phyloP scores from a whole-genome alignment of 345 rosid species.

The Acer saccharum region DNA sequence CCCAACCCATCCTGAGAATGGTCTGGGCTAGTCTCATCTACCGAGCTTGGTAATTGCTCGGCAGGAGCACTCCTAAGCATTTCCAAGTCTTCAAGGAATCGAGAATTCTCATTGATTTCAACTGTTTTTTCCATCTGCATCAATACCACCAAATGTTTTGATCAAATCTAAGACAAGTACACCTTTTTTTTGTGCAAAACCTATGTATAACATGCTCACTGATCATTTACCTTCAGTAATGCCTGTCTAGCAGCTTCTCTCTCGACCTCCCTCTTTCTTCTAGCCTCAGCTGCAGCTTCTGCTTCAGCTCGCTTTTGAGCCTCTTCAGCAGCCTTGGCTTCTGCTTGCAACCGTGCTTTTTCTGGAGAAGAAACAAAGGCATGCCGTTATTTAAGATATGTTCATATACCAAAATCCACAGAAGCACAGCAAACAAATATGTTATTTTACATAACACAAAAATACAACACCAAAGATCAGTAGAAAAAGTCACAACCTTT shows the following conservation, averaged over 20 bases:
- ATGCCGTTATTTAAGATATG: not conserved
- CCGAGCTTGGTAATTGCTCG: constrained; percentile 64
- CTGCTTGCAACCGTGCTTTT: constrained; percentile 91
- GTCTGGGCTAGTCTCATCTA: constrained; percentile 65
- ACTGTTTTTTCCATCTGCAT: constrained; percentile 95
- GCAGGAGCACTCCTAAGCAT: constrained; percentile 72
- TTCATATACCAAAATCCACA: not conserved
- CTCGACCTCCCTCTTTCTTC: constrained; percentile 81
- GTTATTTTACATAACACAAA: not conserved
- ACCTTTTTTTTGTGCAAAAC: not conserved
- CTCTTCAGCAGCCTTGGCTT: constrained; percentile 91
- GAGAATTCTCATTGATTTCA: constrained; percentile 86
- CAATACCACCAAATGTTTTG: constrained; percentile 10
- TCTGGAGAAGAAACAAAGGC: constrained; percentile 40
- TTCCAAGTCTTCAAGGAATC: constrained; percentile 85
- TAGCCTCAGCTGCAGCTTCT: constrained; percentile 74
- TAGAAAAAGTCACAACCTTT: constrained; percentile 53
- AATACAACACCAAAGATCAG: not conserved
- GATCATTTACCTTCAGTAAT: constrained; percentile 59
- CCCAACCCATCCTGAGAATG: constrained; percentile 54
- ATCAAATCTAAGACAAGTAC: not conserved
- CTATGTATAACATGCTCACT: not conserved
- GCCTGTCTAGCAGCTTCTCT: constrained; percentile 97
- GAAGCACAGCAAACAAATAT: not conserved
- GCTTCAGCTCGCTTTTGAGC: constrained; percentile 85